Evolutionary conservation across 1,284 basidiomycete species (phyloP).

Genomic region (Amylostereum chailletii): DNA sequence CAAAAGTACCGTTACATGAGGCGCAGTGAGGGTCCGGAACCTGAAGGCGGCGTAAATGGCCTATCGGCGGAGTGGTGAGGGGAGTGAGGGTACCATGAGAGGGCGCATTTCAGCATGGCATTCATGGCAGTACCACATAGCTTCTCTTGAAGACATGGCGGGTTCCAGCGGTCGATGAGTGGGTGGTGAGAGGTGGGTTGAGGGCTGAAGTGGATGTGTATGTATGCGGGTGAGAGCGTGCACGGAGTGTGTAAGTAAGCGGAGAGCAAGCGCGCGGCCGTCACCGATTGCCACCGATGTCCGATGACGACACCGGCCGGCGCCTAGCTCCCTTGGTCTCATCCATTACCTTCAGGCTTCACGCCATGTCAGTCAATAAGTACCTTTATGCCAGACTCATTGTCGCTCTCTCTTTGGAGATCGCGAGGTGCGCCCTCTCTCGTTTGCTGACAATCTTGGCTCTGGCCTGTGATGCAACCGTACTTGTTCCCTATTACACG

Average conservation of each 20-base stretch:
- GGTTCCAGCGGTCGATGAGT: neutral
- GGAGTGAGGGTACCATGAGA: slow-evolving; percentile 49
- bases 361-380: too few relatives aligned
- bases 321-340: too few relatives aligned
- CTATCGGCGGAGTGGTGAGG: neutral
- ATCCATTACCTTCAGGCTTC: too few relatives aligned
- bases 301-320: too few relatives aligned
- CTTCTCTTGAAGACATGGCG: slow-evolving; percentile 58
- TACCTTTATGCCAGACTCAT: too few relatives aligned
- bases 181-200: slow-evolving; percentile 2
- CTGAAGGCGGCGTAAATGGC: slow-evolving; percentile 25
- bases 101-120: slow-evolving; percentile 75
- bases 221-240: slow-evolving; percentile 6
- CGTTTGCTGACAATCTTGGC: too few relatives aligned
- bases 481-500: slow-evolving; percentile 50
- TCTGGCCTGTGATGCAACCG: slow-evolving; percentile 25
- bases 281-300: too few relatives aligned
- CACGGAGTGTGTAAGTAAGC: neutral
- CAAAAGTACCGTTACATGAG: slow-evolving; percentile 63
- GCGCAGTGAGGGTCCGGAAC: slow-evolving; percentile 70
- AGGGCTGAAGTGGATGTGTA: slow-evolving; percentile 1
- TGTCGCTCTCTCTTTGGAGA: too few relatives aligned
- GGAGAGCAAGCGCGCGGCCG: too few relatives aligned
- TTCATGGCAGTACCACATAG: slow-evolving; percentile 74
- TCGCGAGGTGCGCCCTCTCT: too few relatives aligned